Percentiles rank a stretch among this genome's conserved stretches.
Evolutionary conservation across 306 rosid species (phyloP).

Genomic region (Nissolia schottii): DNA sequence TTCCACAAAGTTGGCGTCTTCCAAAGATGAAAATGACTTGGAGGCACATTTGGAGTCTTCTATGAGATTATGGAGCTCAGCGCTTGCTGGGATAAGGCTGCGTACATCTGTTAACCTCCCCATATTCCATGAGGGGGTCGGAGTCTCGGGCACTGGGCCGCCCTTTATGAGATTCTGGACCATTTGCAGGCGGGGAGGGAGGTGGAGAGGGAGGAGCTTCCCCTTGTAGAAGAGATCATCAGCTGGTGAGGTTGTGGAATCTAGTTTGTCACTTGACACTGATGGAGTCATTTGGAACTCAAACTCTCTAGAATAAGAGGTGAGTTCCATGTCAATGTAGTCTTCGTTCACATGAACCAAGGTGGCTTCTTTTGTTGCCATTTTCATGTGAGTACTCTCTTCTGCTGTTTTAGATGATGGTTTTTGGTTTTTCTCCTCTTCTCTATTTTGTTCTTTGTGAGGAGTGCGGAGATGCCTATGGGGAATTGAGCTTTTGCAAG

Average conservation of each 20-base stretch:
- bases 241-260: conserved; percentile 63
- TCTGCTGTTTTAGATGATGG: conserved; percentile 11
- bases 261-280: conserved; percentile 39
- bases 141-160: too few species aligned
- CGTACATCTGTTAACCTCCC: too few species aligned
- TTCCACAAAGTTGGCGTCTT: conserved; percentile 37
- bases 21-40: conserved; percentile 33
- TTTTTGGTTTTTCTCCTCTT: too few species aligned
- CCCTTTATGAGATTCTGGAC: conserved; percentile 50
- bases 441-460: conserved; percentile 23
- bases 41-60: conserved; percentile 33
- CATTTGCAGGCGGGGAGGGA: conserved; percentile 91
- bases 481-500: conserved; percentile 54
- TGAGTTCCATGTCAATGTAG: conserved; percentile 84
- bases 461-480: conserved; percentile 53
- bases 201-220: conserved; percentile 91
- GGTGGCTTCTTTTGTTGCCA: conserved; percentile 49
- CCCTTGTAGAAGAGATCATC: conserved; percentile 98
- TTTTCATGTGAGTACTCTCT: conserved; percentile 40
- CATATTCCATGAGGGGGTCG: too few species aligned
- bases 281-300: conserved; percentile 83
- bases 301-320: conserved; percentile 69
- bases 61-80: too few species aligned
- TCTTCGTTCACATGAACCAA: conserved; percentile 60
- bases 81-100: too few species aligned